These are phyloP conservation scores for Spirogloea muscicola DNA, from an alignment of 139 green algal genomes.

Conservation along the genomic window DNA sequence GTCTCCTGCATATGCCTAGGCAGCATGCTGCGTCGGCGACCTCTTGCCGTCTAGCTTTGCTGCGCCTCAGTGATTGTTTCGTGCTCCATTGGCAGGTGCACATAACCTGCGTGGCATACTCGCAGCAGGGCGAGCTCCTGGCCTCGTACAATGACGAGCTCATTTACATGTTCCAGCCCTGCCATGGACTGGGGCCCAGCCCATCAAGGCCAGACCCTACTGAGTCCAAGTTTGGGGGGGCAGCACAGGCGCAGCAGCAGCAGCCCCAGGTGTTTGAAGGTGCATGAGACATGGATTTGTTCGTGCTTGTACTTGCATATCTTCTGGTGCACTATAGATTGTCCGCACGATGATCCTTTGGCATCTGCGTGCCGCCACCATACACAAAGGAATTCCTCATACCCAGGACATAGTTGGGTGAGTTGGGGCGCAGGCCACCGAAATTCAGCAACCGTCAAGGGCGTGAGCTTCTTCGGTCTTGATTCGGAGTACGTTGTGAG, in stretches of 20 bases:
- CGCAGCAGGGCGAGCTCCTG: conserved; percentile 55
- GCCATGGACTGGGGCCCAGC: too few species aligned
- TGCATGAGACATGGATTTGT: too few species aligned
- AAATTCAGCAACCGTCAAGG: conserved; percentile 61
- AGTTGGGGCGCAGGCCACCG: too few species aligned
- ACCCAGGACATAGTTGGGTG: too few species aligned
- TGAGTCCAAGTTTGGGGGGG: not conserved
- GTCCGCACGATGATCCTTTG: too few species aligned
- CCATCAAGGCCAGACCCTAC: too few species aligned
- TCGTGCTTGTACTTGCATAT: too few species aligned
- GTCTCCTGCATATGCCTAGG: not conserved
- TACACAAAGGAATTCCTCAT: too few species aligned
- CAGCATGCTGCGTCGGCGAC: not conserved
- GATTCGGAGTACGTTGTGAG: conserved; percentile 46
- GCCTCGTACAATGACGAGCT: conserved; percentile 65
- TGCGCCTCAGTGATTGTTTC: not conserved
- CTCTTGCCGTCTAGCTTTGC: not conserved
- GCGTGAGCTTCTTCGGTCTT: conserved; percentile 40
- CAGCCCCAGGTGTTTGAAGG: too few species aligned
- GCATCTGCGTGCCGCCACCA: too few species aligned
- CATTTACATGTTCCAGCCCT: conserved; percentile 44
- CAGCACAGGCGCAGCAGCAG: too few species aligned
- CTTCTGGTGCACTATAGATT: too few species aligned
- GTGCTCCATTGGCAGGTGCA: conserved; percentile 10
- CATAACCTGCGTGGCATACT: conserved; percentile 46